Evolutionary conservation across 495 filamentous ascomycete species (phyloP).

Genomic region (Aspergillus carlsbadensis): DNA sequence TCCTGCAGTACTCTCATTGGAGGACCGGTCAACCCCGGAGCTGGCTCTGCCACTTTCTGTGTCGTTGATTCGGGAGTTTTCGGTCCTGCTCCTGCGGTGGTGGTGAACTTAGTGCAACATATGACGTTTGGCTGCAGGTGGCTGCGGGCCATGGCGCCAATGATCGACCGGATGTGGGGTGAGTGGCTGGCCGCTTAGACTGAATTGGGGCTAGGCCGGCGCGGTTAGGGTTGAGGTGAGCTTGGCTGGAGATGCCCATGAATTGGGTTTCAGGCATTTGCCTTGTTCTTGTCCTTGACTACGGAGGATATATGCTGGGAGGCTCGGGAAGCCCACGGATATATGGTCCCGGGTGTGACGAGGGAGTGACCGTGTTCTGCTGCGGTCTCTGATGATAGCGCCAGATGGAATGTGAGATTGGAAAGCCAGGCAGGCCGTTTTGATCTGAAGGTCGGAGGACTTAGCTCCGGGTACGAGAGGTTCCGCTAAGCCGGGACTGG

Average conservation of each 20-base stretch:
- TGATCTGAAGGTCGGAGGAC: neutral
- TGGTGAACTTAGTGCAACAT: conserved; percentile 22
- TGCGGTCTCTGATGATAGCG: neutral
- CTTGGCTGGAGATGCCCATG: no score
- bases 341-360: no score
- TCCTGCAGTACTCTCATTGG: conserved; percentile 7
- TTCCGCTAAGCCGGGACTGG: neutral
- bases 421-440: no score
- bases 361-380: neutral
- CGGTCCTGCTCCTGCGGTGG: conserved; percentile 1
- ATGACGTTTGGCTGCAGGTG: conserved; percentile 30
- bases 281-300: no score
- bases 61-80: conserved; percentile 16
- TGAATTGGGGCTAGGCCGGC: neutral
- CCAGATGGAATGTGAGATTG: no score
- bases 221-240: neutral
- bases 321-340: no score
- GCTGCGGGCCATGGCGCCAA: conserved; percentile 11
- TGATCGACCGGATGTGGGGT: conserved; percentile 11
- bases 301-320: no score
- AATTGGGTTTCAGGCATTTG: no score
- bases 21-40: neutral
- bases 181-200: neutral
- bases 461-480: neutral
- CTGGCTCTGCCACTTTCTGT: neutral